phyloP scores from a whole-genome alignment of 1,284 basidiomycete genomes.

The Moesziomyces antarcticus region DNA sequence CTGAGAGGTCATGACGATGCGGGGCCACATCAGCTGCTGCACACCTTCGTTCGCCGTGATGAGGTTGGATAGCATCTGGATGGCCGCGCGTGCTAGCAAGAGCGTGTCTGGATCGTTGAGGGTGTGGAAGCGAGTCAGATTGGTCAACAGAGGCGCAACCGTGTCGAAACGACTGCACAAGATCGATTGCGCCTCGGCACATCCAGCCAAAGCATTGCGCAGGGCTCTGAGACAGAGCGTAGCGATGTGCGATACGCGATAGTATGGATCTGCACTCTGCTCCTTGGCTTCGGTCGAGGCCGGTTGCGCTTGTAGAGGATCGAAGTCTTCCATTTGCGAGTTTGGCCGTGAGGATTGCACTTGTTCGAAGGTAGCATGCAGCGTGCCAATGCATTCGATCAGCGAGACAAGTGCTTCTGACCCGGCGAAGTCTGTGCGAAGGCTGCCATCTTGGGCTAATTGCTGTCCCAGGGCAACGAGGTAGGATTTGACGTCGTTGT shows the following conservation, averaged over 20 bases:
- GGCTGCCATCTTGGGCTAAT: constrained; percentile 5
- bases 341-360: constrained; percentile 11
- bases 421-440: background rate
- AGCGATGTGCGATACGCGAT: constrained; percentile 8
- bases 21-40: constrained; percentile 31
- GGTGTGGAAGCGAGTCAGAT: constrained; percentile 33
- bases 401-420: background rate
- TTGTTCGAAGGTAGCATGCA: constrained; percentile 7
- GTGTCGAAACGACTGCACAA: constrained; percentile 12
- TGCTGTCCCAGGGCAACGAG: constrained; percentile 9
- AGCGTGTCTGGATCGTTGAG: constrained; percentile 29
- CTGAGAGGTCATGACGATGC: constrained; percentile 15
- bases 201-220: constrained; percentile 32
- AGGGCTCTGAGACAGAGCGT: constrained; percentile 16
- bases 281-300: background rate
- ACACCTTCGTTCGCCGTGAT: constrained; percentile 31
- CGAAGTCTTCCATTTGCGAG: background rate
- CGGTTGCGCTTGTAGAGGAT: background rate
- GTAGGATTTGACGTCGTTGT: constrained; percentile 10
- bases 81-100: constrained; percentile 25
- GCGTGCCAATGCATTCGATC: background rate
- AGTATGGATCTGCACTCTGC: constrained; percentile 7
- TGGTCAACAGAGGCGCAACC: constrained; percentile 19
- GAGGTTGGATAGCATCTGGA: constrained; percentile 47
- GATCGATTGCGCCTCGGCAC: constrained; percentile 16